Base-by-base conservation (phyloP, 225 moss, liverwort and hornwort genomes). In the Pseudisothecium myosuroides region DNA sequence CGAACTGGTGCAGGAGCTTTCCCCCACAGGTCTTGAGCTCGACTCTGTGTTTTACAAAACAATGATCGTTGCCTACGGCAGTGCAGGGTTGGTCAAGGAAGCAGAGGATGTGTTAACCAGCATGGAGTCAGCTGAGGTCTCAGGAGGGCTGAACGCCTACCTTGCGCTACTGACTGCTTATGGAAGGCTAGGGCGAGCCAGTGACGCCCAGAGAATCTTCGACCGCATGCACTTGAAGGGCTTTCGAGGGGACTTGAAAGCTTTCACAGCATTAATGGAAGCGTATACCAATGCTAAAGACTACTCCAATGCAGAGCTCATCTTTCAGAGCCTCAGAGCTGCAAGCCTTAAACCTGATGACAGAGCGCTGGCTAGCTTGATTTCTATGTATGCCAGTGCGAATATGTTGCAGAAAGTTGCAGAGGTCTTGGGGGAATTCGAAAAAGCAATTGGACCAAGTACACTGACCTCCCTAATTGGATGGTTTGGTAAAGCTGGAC, bases 151-250 rank as follows among this genome's bases (percentile, higher is more conserved):
- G 62, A 92, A 93, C 81, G 94, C 92, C 41, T 96, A 96, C 77
- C 90, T 93, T 89, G 93, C 93, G 29, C 90, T 99, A 23, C 93
- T 97, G 72, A 96, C 93, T 88, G 96, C 95, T 14, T 97, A 96
- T 81, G 96, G 95, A 81, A 93, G 99, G 87, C 80, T 82, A 52
- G 94, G 95, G 71, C 92, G 85, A 71, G 93, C 95, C 68, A 90
- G 72, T 68, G 93, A 96, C 71, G 95, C 97, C 20, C 96, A 96
- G 82, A 92, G 96, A 59, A 89, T 95, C 47, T 99, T 97, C 87
- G 95, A 99, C 84, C 93, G 94, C n/a, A 99, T 97, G 97, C 92
- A 95, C 61, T 87, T 92, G 84, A 91, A 91, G 75, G 96, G 96
- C 28, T 86, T 96, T 88, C 95, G 93, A 61, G 92, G 95, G 65